Evolutionary conservation across 2,329 filamentous ascomycete species (phyloP), one percentile per base, ranked within the genome.

Genomic region (Curvularia verruculosa): DNA sequence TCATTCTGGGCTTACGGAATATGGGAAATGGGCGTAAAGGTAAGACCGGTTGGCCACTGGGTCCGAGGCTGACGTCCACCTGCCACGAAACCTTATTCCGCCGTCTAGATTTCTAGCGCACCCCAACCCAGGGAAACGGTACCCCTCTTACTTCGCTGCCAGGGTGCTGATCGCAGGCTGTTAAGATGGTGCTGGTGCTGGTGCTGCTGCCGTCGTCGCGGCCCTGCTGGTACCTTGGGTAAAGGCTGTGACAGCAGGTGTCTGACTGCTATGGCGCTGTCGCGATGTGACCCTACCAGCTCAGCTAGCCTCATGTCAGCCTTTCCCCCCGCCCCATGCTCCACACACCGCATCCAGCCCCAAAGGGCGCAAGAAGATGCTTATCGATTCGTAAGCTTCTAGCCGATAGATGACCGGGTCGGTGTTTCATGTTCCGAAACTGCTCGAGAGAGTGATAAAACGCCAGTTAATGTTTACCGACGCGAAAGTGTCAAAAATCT

Each of bases 381-480:
- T 69, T 68, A 71, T 62, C 65, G 63, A 66, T 73, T 69, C 65
- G 69, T 73, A 70, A 75, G 72, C 71, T 56, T 63, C 66, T 66
- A 52, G 61, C 57, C 59, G 59, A 36, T 26, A 39, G 60, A 48
- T 50, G 57, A 24, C 60, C 61, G 50, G 54, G 52, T 64, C 59
- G 57, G 68, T 53, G 70, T 73, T 73, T 71, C 68, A 71, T 45
- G 50, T 64, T 49, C 50, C 61, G 50, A 58, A 26, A 9, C 34
- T n/a, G 41, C 34, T 40, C 36, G 26, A 7, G 44, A 40, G 18
- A 39, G 24, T 18, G 43, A 46, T 34, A 15, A 49, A 57, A 57
- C 45, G 36, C 24, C 43, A 34, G 43, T 52, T 61, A 59, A 62
- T 59, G 56, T 56, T 36, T 34, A 29, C 36, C 24, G 41, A 46